phyloP scores from a whole-genome alignment of 441 rosid genomes.

The Bocquillonia castaneifolia region DNA sequence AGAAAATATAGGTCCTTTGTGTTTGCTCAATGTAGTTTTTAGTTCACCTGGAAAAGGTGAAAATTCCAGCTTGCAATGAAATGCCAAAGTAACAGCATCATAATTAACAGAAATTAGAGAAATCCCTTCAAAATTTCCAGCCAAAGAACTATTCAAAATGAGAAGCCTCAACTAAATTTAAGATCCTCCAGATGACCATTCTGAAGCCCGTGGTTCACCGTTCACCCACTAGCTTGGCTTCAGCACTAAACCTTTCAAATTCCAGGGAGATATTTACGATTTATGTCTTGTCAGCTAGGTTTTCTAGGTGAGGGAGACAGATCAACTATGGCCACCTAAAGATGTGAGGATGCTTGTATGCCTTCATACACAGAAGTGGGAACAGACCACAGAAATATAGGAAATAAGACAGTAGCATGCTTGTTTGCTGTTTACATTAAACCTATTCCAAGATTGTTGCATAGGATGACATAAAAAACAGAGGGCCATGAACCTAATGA shows the following conservation, averaged over 20 bases:
- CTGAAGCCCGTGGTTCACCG: neutral
- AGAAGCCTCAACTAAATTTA: conserved; percentile 3
- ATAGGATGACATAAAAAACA: conserved; percentile 1
- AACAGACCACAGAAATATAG: neutral
- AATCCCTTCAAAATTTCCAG: neutral
- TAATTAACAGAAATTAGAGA: neutral
- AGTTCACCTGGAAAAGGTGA: conserved; percentile 56
- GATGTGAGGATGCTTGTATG: neutral
- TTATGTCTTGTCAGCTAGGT: neutral
- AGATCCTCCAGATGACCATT: conserved; percentile 6
- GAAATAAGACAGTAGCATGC: neutral
- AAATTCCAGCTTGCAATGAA: conserved; percentile 9
- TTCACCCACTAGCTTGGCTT: neutral
- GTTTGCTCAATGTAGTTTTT: conserved; percentile 78
- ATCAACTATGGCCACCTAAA: neutral
- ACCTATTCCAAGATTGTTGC: conserved; percentile 1
- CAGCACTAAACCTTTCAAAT: neutral
- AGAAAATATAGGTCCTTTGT: conserved; percentile 93
- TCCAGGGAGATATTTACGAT: neutral
- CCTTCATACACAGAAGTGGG: neutral
- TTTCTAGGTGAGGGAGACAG: neutral
- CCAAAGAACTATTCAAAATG: neutral
- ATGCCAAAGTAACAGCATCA: neutral
- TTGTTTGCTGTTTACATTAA: neutral
- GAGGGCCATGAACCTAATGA: neutral